Base-by-base conservation (phyloP, 192 early-diverging fungal species). In the Neocallimastix lanati region DNA sequence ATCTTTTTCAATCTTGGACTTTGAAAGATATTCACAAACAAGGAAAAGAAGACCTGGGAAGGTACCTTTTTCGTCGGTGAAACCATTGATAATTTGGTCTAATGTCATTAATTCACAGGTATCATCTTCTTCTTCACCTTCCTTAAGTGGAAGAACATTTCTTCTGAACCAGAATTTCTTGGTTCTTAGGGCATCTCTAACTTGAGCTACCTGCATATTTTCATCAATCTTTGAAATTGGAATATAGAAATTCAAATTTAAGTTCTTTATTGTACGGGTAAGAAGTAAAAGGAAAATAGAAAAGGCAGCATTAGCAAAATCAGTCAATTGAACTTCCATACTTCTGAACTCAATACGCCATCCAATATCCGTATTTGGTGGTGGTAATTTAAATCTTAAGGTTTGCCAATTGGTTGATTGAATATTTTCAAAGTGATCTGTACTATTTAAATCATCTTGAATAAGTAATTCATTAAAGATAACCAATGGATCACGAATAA, bases 321-420 rank as follows among this genome's bases (percentile, higher is more conserved):
- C 97, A 0, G 95, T 96, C 28, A 98, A 82, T 85, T 99, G 97
- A 78, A 97, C 90, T 83, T 99, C 97, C 91, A 97, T 94, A 38
- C 93, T 93, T 35, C 97, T 88, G 87, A 99, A 99, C 85, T 99
- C 97, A 33, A 99, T 96, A 50, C 97, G 88, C 97, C 97, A 99
- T 25, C 97, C 97, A 83, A 99, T 96, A 58, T 84, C 78, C 2
- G 90, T 90, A 30, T 92, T 91, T 16, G 94, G 94, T 36, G 96
- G 93, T 21, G 97, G 97, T 36, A 96, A 95, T 87, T 99, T 99
- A 89, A 99, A 99, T 13, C 97, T 92, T 90, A 97, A 93, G 16
- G 95, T 96, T 86, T 99, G 97, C 97, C 97, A 99, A 85, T 99
- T 99, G 76, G 97, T 99, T 28, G 93, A 94, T 87, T 99, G 97